Evolutionary conservation across 2,329 filamentous ascomycete species (phyloP).

Genomic region (Zymoseptoria ardabiliae): DNA sequence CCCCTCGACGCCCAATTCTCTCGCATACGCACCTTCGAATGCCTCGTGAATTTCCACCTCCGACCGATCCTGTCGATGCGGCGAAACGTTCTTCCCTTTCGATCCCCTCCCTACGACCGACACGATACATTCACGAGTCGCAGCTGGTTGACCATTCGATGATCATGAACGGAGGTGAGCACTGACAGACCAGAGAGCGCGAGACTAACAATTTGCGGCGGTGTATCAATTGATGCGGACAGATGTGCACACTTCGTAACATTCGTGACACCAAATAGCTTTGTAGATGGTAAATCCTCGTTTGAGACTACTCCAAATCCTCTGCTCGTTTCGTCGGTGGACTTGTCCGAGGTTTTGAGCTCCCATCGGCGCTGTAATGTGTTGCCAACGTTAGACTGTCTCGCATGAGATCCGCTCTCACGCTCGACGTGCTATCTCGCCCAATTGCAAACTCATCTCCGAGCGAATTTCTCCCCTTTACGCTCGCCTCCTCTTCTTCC

Average conservation of each 20-base stretch:
- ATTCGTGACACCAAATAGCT: neutral
- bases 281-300: conserved; percentile 7
- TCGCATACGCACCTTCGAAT: conserved; percentile 5
- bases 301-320: conserved; percentile 32
- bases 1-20: conserved; percentile 5
- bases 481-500: conserved; percentile 24
- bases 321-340: conserved; percentile 40
- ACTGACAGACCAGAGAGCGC: neutral
- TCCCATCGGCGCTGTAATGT: conserved; percentile 6
- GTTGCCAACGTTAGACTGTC: conserved; percentile 15
- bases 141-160: neutral
- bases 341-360: conserved; percentile 16
- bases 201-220: neutral
- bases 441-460: conserved; percentile 12
- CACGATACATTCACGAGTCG: neutral
- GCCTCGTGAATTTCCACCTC: neutral
- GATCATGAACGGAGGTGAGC: conserved; percentile 1
- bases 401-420: conserved; percentile 20
- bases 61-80: neutral
- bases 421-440: conserved; percentile 23
- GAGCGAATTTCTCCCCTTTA: conserved; percentile 1
- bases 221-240: neutral
- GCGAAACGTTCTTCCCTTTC: neutral
- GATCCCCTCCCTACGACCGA: neutral
- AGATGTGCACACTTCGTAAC: neutral